Evolutionary conservation across 495 filamentous ascomycete genomes (phyloP).

Genomic region (Xylaria nigripes): DNA sequence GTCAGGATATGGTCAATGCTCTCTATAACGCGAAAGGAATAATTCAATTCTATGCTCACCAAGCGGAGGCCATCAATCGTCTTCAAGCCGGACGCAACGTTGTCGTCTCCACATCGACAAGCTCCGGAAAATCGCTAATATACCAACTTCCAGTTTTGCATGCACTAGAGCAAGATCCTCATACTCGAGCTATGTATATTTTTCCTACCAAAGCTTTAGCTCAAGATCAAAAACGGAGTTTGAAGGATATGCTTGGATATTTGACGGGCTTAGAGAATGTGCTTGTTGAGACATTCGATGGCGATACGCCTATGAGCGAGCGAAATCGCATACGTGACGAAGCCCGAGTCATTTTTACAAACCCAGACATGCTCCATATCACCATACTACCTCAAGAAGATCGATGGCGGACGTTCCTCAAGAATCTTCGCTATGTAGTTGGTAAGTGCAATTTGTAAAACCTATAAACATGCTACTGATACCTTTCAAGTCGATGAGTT

Average conservation of each 20-base stretch:
- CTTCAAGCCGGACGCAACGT: constrained; percentile 78
- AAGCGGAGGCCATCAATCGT: constrained; percentile 90
- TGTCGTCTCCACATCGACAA: constrained; percentile 90
- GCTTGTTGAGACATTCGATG: constrained; percentile 89
- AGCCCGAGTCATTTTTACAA: constrained; percentile 92
- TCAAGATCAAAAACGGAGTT: constrained; percentile 85
- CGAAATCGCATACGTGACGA: constrained; percentile 77
- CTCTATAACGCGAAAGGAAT: constrained; percentile 85
- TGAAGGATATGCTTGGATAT: constrained; percentile 73
- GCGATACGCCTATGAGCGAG: constrained; percentile 78
- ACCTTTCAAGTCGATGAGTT: constrained; percentile 59
- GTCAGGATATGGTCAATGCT: constrained; percentile 87
- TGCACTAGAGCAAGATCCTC: constrained; percentile 67
- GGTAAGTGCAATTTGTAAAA: constrained; percentile 33
- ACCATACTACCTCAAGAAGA: constrained; percentile 90
- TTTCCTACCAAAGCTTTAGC: constrained; percentile 97
- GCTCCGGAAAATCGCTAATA: constrained; percentile 92
- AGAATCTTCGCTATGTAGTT: constrained; percentile 86
- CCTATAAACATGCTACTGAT: not conserved
- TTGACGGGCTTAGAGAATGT: constrained; percentile 68
- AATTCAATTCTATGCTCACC: constrained; percentile 82
- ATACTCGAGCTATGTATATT: constrained; percentile 89
- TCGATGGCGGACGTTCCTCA: constrained; percentile 77
- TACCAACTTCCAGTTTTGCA: constrained; percentile 93
- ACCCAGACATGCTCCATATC: constrained; percentile 96